phyloP scores from a whole-genome alignment of 495 filamentous ascomycete genomes.

The Clohesyomyces aquaticus region DNA sequence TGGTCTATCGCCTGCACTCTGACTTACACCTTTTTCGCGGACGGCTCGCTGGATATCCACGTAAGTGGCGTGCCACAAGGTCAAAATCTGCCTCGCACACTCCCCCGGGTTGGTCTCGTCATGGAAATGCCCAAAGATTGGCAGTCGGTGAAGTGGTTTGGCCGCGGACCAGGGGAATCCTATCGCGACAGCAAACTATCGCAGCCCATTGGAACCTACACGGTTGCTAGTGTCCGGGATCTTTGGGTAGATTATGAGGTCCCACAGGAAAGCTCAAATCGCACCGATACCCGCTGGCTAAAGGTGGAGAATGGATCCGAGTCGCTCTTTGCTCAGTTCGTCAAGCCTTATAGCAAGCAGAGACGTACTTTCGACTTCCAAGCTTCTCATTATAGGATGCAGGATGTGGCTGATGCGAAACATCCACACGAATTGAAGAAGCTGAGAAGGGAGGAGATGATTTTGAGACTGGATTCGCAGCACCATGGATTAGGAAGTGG shows the following conservation, averaged over 20 bases:
- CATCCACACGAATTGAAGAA: slow-evolving; percentile 65
- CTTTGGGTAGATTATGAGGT: slow-evolving; percentile 64
- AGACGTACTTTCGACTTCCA: slow-evolving; percentile 58
- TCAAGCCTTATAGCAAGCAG: slow-evolving; percentile 32
- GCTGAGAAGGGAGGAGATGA: slow-evolving; percentile 55
- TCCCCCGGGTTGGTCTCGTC: slow-evolving; percentile 63
- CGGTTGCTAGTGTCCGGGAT: slow-evolving; percentile 46
- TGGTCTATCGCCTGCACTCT: slow-evolving; percentile 59
- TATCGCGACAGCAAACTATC: slow-evolving; percentile 65
- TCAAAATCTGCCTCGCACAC: slow-evolving; percentile 52
- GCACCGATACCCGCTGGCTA: slow-evolving; percentile 64
- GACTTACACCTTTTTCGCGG: slow-evolving; percentile 53
- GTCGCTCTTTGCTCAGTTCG: slow-evolving; percentile 48
- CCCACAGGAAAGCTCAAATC: slow-evolving; percentile 66
- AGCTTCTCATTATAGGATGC: slow-evolving; percentile 56
- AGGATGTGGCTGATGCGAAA: slow-evolving; percentile 58
- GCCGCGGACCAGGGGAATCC: slow-evolving; percentile 65
- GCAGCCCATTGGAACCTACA: slow-evolving; percentile 58
- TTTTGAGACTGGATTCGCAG: slow-evolving; percentile 61
- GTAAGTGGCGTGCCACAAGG: slow-evolving; percentile 52
- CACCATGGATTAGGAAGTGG: slow-evolving; percentile 64
- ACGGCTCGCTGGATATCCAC: slow-evolving; percentile 52
- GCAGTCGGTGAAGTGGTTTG: slow-evolving; percentile 58
- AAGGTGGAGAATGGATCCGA: slow-evolving; percentile 48
- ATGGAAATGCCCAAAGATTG: slow-evolving; percentile 50